A percentile compares a stretch with the other conserved stretches of the same genome.
phyloP scores from a whole-genome alignment of 2,329 filamentous ascomycete species.

The Colletotrichum orchidophilum region DNA sequence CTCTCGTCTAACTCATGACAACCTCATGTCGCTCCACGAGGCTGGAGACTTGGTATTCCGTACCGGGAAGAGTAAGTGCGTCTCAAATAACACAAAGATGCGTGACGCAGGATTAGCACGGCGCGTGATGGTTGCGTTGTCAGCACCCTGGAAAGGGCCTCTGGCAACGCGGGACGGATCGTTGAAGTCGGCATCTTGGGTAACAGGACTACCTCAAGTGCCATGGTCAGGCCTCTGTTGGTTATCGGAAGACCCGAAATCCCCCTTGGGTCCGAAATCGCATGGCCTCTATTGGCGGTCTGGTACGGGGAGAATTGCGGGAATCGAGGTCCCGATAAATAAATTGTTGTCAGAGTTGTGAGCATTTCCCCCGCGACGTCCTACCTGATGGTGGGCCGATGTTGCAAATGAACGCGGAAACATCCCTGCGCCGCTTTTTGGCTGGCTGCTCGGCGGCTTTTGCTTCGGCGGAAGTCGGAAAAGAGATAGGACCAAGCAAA shows the following conservation, averaged over 20 bases:
- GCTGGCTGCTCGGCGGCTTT: background rate
- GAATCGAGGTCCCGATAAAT: background rate
- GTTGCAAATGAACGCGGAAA: background rate
- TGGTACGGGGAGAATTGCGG: background rate
- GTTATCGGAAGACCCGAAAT: background rate
- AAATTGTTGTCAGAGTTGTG: background rate
- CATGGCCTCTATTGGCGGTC: background rate
- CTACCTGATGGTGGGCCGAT: constrained; percentile 11
- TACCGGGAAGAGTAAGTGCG: too few relatives aligned
- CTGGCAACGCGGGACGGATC: background rate
- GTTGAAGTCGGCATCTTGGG: too few relatives aligned
- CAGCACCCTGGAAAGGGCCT: background rate
- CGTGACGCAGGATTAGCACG: background rate
- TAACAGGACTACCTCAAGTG: too few relatives aligned
- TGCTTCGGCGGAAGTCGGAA: background rate
- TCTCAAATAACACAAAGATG: background rate
- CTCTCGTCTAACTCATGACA: background rate
- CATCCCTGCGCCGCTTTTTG: background rate
- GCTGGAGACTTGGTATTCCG: too few relatives aligned
- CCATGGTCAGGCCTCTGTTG: background rate
- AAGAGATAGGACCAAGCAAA: background rate
- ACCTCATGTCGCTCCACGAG: background rate
- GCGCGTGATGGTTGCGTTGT: background rate
- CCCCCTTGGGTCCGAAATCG: background rate
- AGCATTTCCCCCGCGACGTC: background rate